Evolutionary conservation across 2,329 filamentous ascomycete genomes (phyloP).

Genomic region (Talaromyces sp.): DNA sequence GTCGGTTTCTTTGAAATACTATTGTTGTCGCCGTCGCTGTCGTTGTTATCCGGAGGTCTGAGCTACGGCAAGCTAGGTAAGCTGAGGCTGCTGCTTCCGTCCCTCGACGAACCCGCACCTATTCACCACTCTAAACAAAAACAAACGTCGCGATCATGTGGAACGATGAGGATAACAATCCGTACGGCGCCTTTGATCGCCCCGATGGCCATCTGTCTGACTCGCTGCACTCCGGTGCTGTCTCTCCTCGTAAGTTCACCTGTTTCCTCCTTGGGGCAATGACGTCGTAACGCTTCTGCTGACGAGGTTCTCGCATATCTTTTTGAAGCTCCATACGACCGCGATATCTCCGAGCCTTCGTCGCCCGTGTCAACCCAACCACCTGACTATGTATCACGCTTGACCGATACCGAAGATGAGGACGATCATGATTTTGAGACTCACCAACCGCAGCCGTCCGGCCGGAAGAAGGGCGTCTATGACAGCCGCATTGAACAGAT

Average conservation of each 20-base stretch:
- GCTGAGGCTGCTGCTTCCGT: neutral
- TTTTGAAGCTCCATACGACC: constrained; percentile 52
- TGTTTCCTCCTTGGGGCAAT: neutral
- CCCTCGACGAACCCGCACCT: neutral
- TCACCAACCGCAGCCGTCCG: constrained; percentile 45
- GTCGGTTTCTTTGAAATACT: neutral
- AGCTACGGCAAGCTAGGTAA: constrained; percentile 5
- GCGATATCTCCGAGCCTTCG: constrained; percentile 60
- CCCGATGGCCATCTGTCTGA: constrained; percentile 71
- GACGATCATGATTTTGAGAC: constrained; percentile 50
- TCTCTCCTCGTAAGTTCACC: constrained; percentile 48
- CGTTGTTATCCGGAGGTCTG: neutral
- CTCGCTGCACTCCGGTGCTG: constrained; percentile 55
- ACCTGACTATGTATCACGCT: constrained; percentile 52
- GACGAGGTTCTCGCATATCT: neutral
- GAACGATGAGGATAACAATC: constrained; percentile 99
- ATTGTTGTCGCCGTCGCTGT: neutral
- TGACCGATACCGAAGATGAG: constrained; percentile 54
- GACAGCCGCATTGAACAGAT: constrained; percentile 96
- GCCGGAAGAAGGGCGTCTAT: constrained; percentile 75
- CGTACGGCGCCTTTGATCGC: constrained; percentile 89
- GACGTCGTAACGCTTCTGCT: neutral
- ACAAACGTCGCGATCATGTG: constrained; percentile 61
- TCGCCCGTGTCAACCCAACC: constrained; percentile 64
- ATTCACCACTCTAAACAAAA: neutral